Evolutionary conservation across 306 rosid species (phyloP), one percentile per base, ranked within the genome.

Genomic region (Senna tora): DNA sequence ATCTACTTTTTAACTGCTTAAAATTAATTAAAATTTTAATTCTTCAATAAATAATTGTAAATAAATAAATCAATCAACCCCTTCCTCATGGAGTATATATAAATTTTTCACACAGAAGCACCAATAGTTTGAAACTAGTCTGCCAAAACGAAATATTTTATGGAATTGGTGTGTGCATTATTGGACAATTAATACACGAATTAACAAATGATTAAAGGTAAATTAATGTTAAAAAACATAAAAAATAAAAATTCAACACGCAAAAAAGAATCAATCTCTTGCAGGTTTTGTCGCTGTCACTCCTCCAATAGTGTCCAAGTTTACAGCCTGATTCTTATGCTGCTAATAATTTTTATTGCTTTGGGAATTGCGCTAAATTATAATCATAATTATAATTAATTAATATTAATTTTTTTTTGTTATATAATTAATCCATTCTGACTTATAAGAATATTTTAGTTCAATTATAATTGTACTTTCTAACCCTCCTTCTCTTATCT

Each of bases 291-390:
- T 88, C 86, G 77, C 84, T 25, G 83, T 59, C 77, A 72, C 68
- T 65, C 57, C 34, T 76, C 86, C 87, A 81, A 84, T 86, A 78
- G 81, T 66, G 86, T 79, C 87, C 92, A 82, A 83, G 87, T 74
- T 82, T 81, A 85, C 92, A 85, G 85, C 84, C 85, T 82, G 96
- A 85, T 84, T 87, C 96, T 86, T 81, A 93, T 84, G 90, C 89
- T 22, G 47, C 91, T 74, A 82, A 82, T 90, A 61, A 59, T 59
- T 80, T 72, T 81, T 77, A 58, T 69, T 75, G 77, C 83, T 59
- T 88, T 0, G 93, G 76, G 77, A 83, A 13, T 4, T 75, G 96
- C 87, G 91, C 85, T 20, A 45, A 14, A 42, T 15, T n/a, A n/a
- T n/a, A n/a, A n/a, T n/a, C n/a, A n/a, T n/a, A n/a, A n/a, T n/a